Evolutionary conservation across 1,139 yeast species (phyloP), one percentile per base, ranked within the genome.

Genomic region (Keqinozyma sinolaborantium): DNA sequence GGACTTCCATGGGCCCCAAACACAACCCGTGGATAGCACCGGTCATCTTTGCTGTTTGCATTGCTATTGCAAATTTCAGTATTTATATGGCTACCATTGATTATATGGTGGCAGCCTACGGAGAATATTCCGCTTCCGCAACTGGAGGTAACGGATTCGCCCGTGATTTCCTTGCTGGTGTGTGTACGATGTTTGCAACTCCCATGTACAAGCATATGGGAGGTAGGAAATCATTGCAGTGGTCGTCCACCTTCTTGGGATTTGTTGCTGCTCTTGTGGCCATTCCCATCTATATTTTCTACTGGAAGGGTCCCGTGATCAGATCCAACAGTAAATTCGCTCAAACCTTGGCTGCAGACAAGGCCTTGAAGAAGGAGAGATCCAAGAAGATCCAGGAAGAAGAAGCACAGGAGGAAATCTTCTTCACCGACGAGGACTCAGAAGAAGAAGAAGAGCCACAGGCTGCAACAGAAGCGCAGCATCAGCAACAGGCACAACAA

Each of bases 101-200:
- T 44, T 60, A 58, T 36, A 59, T 60, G 66, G 50, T 60, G 26
- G 61, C 60, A 3, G 60, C 64, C n/a, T 60, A 60, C 35, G 65
- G 64, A 5, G 60, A 59, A n/a, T 60, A 60, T 39, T 54, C 65
- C 19, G 64, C 67, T 3, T 60, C 66, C 11, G 67, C 67, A 6
- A 61, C 68, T 5, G 67, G 67, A 13, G 68, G 68, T 27, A 61
- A 61, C 36, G 68, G 65, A 6, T 59, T 60, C 38, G 60, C 68
- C n/a, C 45, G 68, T 36, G 68, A 61, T 37, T 54, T 60, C 30
- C 44, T 61, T 30, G 65, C 67, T 2, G 68, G 68, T 41, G 43
- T 60, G 25, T 47, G 62, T 4, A 55, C 66, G 15, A 57, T 60
- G 58, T 58, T 53, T 37, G 51, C 66, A 10, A 56, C 58, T 6